Evolutionary conservation across 495 filamentous ascomycete species (phyloP), one percentile per base, ranked within the genome.

Genomic region (Podospora pseudopauciseta): DNA sequence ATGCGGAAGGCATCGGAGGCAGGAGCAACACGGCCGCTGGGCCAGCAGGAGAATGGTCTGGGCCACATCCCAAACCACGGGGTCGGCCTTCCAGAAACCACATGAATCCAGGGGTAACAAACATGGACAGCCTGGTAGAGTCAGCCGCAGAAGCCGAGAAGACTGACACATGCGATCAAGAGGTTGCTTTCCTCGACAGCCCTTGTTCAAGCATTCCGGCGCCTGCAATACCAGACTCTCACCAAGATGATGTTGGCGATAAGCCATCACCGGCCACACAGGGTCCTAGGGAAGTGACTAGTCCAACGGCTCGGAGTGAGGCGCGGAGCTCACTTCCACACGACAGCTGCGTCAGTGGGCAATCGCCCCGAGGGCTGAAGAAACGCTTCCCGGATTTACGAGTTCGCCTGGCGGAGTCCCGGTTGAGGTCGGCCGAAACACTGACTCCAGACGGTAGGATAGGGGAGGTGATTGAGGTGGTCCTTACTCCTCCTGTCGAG

Each of bases 351-450:
- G 58, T 68, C 7, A 70, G 72, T 53, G 68, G 60, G 3, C 65
- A 67, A 15, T 68, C 68, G 0, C 56, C 70, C 1, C 68, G 67
- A 9, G 65, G 69, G 16, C 62, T 75, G 64, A 69, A 66, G 23
- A 76, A 69, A 54, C 70, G 70, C 0, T n/a, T 77, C 23, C 73
- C 75, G 6, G 66, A 74, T 23, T 57, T 77, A 1, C 67, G 70
- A 3, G 63, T 67, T 4, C 72, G 68, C 3, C 65, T 73, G 18
- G 67, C 54, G 4, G 73, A 73, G 44, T 63, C 70, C 4, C 66
- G 73, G 18, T 7, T 71, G 53, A 23, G 18, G 32, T 18, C 16
- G 58, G 15, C 13, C 44, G 32, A 64, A 54, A 39, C 16, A 49
- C 32, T 49, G n/a, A 11, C 5, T 19, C 61, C 61, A 63, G 16